Conservation (phyloP, 805 yeast species). For the Cephaloascus albidus region DNA sequence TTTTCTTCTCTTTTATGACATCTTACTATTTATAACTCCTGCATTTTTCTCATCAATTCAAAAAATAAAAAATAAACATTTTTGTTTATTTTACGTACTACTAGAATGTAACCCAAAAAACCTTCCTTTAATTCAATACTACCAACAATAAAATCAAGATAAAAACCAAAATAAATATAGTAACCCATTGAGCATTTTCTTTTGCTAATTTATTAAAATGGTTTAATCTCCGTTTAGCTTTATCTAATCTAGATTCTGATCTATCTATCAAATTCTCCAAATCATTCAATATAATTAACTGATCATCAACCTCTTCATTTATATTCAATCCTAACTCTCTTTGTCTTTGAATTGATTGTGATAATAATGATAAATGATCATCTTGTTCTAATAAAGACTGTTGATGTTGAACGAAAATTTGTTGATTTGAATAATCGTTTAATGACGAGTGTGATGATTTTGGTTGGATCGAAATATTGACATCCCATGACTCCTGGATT, state of each 20-base stretch:
- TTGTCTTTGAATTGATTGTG: neutral
- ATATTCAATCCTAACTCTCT: too few species aligned
- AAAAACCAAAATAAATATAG: constrained; percentile 32
- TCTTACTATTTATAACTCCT: too few species aligned
- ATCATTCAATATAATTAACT: neutral
- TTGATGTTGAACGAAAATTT: neutral
- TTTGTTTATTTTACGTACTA: too few species aligned
- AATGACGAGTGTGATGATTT: too few species aligned
- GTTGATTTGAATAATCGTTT: neutral
- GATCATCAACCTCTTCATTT: neutral
- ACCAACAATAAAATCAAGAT: constrained; percentile 33
- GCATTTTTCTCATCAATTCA: too few species aligned
- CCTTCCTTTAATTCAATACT: too few species aligned
- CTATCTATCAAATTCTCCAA: constrained; percentile 1
- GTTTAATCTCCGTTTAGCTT: constrained; percentile 30
- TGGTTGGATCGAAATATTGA: too few species aligned
- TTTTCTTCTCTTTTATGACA: too few species aligned
- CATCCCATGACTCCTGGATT: neutral
- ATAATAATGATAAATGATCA: neutral
- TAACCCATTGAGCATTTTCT: constrained; percentile 40
- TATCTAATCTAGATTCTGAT: constrained; percentile 21
- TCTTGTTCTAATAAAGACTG: neutral
- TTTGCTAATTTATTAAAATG: constrained; percentile 29
- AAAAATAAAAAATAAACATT: too few species aligned
- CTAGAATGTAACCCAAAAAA: too few species aligned